These are phyloP conservation scores for Penicillium sp. DNA, from an alignment of 2,329 filamentous ascomycete genomes.

Conservation along the genomic window DNA sequence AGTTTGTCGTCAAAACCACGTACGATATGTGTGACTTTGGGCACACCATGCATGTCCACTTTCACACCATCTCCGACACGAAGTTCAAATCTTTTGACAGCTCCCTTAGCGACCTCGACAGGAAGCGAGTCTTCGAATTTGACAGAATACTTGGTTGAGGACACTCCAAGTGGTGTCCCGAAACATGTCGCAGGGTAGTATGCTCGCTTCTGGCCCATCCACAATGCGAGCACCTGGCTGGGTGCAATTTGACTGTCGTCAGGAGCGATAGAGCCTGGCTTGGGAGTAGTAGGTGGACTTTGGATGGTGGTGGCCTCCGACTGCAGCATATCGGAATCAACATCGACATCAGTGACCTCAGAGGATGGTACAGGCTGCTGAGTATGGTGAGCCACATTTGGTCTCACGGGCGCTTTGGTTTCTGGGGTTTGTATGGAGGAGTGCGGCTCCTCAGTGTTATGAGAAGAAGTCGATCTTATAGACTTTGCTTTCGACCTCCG, in stretches of 20 bases:
- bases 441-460: constrained; percentile 3
- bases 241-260: constrained; percentile 36
- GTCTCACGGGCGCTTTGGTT: constrained; percentile 1
- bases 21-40: constrained; percentile 42
- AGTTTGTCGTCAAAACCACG: constrained; percentile 39
- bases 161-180: constrained; percentile 38
- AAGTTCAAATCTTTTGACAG: constrained; percentile 44
- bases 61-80: constrained; percentile 45
- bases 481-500: constrained; percentile 14
- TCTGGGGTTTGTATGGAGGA: constrained; percentile 5
- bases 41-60: constrained; percentile 40
- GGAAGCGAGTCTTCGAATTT: constrained; percentile 44
- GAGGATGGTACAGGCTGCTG: constrained; percentile 14
- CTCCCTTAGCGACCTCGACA: constrained; percentile 37
- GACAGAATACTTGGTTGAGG: constrained; percentile 42
- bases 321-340: constrained; percentile 9
- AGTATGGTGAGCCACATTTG: constrained; percentile 8
- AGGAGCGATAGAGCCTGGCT: constrained; percentile 4
- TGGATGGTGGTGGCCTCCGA: constrained; percentile 10
- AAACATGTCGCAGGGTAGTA: constrained; percentile 59
- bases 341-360: constrained; percentile 12
- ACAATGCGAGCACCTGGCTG: constrained; percentile 55
- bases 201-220: constrained; percentile 51
- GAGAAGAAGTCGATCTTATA: constrained; percentile 8
- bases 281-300: constrained; percentile 13